These are phyloP conservation scores for Cyclotella atomus DNA, from an alignment of 108 stramenopile species.

Conservation along the genomic window DNA sequence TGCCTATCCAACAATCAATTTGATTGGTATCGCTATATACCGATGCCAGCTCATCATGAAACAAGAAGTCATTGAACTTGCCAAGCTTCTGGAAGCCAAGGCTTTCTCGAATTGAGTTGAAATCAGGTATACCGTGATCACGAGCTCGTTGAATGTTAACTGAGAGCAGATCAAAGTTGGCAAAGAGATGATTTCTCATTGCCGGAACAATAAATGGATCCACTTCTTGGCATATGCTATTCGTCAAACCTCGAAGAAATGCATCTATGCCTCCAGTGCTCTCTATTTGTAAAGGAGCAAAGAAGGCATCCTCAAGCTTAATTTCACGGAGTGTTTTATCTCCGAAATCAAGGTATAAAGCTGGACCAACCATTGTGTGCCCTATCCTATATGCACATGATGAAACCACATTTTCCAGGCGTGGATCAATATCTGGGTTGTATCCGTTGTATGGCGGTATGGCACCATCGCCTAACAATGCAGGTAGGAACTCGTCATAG, in stretches of 20 bases:
- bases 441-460: slow-evolving; percentile 44
- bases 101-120: slow-evolving; percentile 33
- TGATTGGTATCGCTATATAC: slow-evolving; percentile 34
- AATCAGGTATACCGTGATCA: slow-evolving; percentile 46
- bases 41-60: slow-evolving; percentile 25
- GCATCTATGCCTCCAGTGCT: slow-evolving; percentile 16
- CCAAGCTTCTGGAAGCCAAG: slow-evolving; percentile 27
- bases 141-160: slow-evolving; percentile 31
- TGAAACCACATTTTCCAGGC: slow-evolving; percentile 42
- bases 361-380: slow-evolving; percentile 43
- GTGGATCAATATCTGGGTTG: slow-evolving; percentile 22
- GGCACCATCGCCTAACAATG: slow-evolving; percentile 38
- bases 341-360: slow-evolving; percentile 15
- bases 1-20: slow-evolving; percentile 41
- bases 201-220: slow-evolving; percentile 34
- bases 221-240: slow-evolving; percentile 26
- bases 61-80: slow-evolving; percentile 36
- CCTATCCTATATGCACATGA: slow-evolving; percentile 43
- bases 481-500: slow-evolving; percentile 48
- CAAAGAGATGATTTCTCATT: slow-evolving; percentile 33
- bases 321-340: neutral
- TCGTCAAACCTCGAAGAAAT: slow-evolving; percentile 32
- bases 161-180: slow-evolving; percentile 29
- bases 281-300: slow-evolving; percentile 22
- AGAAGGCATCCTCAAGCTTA: slow-evolving; percentile 14